These are phyloP conservation scores for Puccinia hordei DNA, from an alignment of 1,284 basidiomycete genomes.

Conservation along the genomic window DNA sequence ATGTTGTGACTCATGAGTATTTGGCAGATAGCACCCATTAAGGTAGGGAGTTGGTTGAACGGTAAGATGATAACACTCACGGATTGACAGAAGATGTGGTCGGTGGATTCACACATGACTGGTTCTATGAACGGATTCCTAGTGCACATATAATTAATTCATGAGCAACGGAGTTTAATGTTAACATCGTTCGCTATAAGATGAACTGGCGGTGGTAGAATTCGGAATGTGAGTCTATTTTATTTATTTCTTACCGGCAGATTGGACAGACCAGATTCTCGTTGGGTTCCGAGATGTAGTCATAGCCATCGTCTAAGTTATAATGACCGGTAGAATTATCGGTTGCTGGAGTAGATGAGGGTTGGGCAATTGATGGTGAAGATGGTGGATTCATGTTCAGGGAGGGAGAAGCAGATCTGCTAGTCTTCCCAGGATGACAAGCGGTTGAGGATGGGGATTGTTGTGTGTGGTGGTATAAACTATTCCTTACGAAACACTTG, in stretches of 20 bases:
- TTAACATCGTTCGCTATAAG: not conserved
- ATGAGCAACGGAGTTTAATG: not conserved
- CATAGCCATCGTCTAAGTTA: slow-evolving; percentile 17
- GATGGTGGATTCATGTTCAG: not conserved
- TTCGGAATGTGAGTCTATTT: too few species aligned
- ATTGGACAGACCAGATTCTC: slow-evolving; percentile 38
- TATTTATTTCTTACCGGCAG: slow-evolving; percentile 23
- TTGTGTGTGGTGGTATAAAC: too few species aligned
- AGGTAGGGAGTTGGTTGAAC: not conserved
- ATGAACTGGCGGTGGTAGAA: too few species aligned
- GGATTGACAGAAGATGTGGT: slow-evolving; percentile 39
- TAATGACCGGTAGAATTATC: not conserved
- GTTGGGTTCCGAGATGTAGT: slow-evolving; percentile 30
- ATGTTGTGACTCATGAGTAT: not conserved
- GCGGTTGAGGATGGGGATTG: too few species aligned
- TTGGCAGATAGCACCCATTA: not conserved
- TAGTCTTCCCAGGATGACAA: too few species aligned
- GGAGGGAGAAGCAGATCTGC: too few species aligned
- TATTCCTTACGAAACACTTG: too few species aligned
- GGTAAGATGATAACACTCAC: not conserved
- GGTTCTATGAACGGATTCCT: slow-evolving; percentile 42
- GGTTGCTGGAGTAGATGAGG: not conserved
- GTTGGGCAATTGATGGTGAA: not conserved
- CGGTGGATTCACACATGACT: slow-evolving; percentile 45
- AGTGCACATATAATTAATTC: not conserved